phyloP scores from a whole-genome alignment of 306 rosid genomes.

The Castanea crenata region DNA sequence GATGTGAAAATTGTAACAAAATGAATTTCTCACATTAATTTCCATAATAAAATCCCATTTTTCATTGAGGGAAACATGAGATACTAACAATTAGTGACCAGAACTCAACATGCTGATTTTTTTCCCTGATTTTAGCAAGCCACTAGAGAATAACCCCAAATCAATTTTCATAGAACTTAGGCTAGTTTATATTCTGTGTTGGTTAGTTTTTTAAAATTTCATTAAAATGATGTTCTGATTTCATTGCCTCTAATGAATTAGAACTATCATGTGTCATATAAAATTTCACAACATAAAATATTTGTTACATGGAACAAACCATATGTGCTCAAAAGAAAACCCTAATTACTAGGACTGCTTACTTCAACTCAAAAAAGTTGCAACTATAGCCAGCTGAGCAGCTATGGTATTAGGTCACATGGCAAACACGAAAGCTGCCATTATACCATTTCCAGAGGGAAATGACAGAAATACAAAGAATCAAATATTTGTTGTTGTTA shows the following conservation, averaged over 20 bases:
- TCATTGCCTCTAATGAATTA: not conserved
- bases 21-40: not conserved
- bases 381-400: not conserved
- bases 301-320: not conserved
- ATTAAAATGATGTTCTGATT: not conserved
- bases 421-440: conserved; percentile 10
- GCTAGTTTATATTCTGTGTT: too few relatives aligned
- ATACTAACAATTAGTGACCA: not conserved
- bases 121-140: too few relatives aligned
- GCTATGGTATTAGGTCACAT: conserved; percentile 18
- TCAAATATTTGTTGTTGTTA: not conserved
- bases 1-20: not conserved
- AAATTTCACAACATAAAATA: not conserved
- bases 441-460: not conserved
- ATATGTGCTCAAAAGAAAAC: not conserved
- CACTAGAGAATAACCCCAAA: too few relatives aligned
- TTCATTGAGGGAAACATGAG: not conserved
- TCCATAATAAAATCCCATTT: not conserved
- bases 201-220: not conserved
- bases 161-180: too few relatives aligned
- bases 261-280: not conserved
- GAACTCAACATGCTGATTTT: too few relatives aligned
- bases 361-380: not conserved
- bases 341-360: not conserved
- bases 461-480: not conserved